Percentiles rank a stretch among this genome's conserved stretches.
These are phyloP conservation scores for Mucor saturninus DNA, from an alignment of 371 early-diverging fungal genomes.

Conservation along the genomic window DNA sequence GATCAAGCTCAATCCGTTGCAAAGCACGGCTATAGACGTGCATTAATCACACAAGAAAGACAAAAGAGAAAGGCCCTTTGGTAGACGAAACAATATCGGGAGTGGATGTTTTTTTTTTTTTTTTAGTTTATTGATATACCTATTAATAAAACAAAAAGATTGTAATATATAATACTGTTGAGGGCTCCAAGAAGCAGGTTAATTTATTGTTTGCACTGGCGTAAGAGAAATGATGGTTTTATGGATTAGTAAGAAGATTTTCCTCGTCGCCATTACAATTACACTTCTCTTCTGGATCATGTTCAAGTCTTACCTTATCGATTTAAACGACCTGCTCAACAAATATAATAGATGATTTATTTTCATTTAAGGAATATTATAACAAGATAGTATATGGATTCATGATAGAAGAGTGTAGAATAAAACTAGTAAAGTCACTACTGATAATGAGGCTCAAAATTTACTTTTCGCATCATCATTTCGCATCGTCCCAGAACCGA, in stretches of 20 bases:
- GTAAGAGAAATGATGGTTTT: too few species aligned
- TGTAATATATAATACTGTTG: background rate
- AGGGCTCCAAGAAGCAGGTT: too few species aligned
- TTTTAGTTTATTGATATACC: background rate
- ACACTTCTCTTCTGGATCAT: background rate
- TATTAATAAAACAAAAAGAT: background rate
- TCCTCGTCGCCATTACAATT: background rate
- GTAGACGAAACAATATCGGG: conserved; percentile 22
- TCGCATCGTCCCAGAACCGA: too few species aligned
- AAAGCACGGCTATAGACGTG: conserved; percentile 45
- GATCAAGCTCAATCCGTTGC: conserved; percentile 9
- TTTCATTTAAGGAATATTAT: background rate
- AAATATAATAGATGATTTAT: background rate
- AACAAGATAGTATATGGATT: background rate
- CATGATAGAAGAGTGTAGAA: background rate
- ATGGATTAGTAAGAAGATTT: too few species aligned
- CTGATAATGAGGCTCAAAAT: too few species aligned
- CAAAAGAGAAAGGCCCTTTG: conserved; percentile 51
- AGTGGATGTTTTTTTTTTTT: background rate
- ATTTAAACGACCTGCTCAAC: too few species aligned
- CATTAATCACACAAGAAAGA: conserved; percentile 45
- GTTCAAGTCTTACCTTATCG: background rate
- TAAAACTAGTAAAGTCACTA: background rate
- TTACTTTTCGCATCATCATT: too few species aligned
- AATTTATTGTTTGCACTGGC: too few species aligned